Evolutionary conservation across 1,284 basidiomycete species (phyloP).

Genomic region (Trichosporon faecale): DNA sequence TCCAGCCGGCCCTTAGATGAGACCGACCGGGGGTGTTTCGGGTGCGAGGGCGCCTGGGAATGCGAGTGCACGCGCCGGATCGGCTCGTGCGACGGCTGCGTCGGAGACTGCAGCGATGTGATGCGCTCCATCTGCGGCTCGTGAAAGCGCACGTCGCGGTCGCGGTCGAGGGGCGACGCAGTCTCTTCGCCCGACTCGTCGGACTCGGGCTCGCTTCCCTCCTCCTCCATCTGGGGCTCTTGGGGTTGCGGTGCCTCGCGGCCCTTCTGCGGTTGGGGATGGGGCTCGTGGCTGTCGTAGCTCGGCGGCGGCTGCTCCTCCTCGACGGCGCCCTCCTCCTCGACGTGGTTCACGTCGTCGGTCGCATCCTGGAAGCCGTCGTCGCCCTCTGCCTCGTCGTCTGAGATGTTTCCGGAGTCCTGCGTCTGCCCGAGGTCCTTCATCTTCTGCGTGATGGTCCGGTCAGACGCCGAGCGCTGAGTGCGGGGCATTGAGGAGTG

Average conservation of each 20-base stretch:
- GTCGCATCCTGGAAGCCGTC: conserved; percentile 1
- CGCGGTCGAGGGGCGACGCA: not conserved
- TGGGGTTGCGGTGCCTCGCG: not conserved
- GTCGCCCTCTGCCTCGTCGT: not conserved
- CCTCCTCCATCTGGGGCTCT: not conserved
- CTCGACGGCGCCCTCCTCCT: not conserved
- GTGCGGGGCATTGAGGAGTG: not conserved
- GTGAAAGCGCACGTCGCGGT: not conserved
- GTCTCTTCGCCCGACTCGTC: not conserved
- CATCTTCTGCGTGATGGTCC: not conserved
- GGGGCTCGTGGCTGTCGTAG: not conserved
- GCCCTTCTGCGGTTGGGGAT: not conserved
- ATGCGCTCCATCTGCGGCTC: not conserved
- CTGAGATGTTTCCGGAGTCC: not conserved
- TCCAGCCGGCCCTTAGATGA: conserved; percentile 4
- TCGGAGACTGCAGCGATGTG: not conserved
- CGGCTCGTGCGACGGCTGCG: not conserved
- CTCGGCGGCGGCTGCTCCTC: not conserved
- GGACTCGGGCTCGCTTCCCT: not conserved
- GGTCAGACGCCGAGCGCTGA: conserved; percentile 6
- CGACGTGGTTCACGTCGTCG: conserved; percentile 1
- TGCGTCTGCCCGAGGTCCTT: not conserved
- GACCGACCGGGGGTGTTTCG: conserved; percentile 1
- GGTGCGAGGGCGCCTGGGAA: not conserved
- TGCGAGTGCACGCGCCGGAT: conserved; percentile 4